A percentile compares a stretch with the other conserved stretches of the same genome.
Conservation (phyloP, 495 filamentous ascomycete species). For the Physcia stellaris region DNA sequence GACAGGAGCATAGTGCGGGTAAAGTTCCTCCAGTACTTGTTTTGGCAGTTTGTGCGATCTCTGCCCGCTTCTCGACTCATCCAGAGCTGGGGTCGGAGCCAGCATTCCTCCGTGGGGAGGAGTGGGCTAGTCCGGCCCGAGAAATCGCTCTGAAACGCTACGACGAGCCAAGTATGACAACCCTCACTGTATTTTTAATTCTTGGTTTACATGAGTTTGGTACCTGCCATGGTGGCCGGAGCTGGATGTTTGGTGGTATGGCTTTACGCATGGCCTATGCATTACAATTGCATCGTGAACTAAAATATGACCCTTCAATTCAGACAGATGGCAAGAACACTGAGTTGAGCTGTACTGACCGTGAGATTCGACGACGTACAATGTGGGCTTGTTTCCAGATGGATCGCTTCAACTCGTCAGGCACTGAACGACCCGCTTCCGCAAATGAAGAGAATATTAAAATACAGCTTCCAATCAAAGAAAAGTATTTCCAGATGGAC, state of each 20-base stretch:
- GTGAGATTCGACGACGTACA: constrained; percentile 79
- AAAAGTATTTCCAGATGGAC: constrained; percentile 81
- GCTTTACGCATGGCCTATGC: constrained; percentile 96
- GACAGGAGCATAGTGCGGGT: constrained; percentile 30
- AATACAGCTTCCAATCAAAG: constrained; percentile 81
- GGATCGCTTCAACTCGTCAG: constrained; percentile 95
- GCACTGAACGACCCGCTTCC: constrained; percentile 86
- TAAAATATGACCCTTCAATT: constrained; percentile 68
- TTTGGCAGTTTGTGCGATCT: constrained; percentile 82
- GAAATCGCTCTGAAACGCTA: constrained; percentile 75
- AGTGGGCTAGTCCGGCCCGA: constrained; percentile 74
- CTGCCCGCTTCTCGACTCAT: constrained; percentile 90
- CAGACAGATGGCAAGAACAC: constrained; percentile 46
- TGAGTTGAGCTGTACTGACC: constrained; percentile 77
- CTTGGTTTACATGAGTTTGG: constrained; percentile 92
- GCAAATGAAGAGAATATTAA: constrained; percentile 78
- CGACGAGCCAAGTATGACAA: constrained; percentile 92
- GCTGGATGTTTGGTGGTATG: constrained; percentile 90
- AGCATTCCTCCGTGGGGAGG: constrained; percentile 79
- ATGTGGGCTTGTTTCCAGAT: constrained; percentile 98
- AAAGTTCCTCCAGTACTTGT: constrained; percentile 73
- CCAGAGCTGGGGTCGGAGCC: constrained; percentile 72
- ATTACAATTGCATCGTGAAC: constrained; percentile 81
- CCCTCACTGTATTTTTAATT: constrained; percentile 74
- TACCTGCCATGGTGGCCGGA: constrained; percentile 88